These are phyloP conservation scores for Euphorbia lathyris DNA, from an alignment of 345 rosid species.

Conservation along the genomic window DNA sequence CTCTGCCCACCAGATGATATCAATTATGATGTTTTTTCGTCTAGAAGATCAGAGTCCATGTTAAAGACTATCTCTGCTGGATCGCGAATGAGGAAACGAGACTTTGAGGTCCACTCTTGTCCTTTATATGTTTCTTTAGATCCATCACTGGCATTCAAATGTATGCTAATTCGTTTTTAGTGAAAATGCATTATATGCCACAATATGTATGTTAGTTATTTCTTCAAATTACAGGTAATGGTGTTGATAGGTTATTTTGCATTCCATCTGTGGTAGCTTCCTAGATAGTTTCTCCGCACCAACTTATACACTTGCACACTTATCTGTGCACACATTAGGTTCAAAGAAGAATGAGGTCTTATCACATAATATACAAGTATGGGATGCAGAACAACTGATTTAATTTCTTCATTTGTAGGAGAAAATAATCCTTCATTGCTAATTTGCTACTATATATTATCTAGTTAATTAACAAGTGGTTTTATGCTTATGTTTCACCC, in stretches of 20 bases:
- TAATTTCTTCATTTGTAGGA: not conserved
- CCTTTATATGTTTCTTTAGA: not conserved
- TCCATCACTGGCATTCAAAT: not conserved
- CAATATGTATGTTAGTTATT: constrained; percentile 4
- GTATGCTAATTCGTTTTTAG: constrained; percentile 1
- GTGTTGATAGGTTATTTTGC: not conserved
- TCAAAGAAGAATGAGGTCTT: not conserved
- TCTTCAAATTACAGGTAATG: constrained; percentile 2
- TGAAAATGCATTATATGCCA: not conserved
- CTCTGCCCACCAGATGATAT: constrained; percentile 79
- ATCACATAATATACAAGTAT: not conserved
- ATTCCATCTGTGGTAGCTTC: not conserved
- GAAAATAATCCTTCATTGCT: not conserved
- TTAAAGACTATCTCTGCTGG: constrained; percentile 52
- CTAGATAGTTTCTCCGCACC: not conserved
- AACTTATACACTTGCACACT: not conserved
- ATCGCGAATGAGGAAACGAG: constrained; percentile 51
- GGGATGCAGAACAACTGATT: not conserved
- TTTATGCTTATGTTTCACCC: not conserved
- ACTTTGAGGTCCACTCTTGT: constrained; percentile 44
- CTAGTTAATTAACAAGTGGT: not conserved
- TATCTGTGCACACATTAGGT: not conserved
- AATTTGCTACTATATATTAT: not conserved
- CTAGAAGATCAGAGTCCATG: constrained; percentile 71
- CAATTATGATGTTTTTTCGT: constrained; percentile 54